These are phyloP conservation scores for Diutina sp. DNA, from an alignment of 1,139 yeast genomes.

Conservation along the genomic window DNA sequence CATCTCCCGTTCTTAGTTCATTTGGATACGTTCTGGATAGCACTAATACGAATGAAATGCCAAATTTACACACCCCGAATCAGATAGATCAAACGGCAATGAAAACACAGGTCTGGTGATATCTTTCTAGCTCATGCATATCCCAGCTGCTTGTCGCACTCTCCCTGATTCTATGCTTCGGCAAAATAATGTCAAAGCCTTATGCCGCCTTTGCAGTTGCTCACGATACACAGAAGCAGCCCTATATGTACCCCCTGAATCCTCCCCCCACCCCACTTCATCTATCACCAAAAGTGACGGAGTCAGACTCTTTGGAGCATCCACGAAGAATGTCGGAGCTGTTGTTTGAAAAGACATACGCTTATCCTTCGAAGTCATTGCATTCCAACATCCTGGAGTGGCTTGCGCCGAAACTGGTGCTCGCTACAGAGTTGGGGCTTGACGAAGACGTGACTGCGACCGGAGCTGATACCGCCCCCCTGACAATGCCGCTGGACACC, in stretches of 20 bases:
- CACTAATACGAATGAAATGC: too few relatives aligned
- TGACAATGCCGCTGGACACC: neutral
- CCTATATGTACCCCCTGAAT: neutral
- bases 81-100: too few relatives aligned
- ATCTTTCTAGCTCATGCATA: neutral
- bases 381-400: slow-evolving; percentile 1
- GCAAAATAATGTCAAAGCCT: neutral
- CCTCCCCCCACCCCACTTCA: neutral
- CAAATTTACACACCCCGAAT: too few relatives aligned
- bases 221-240: neutral
- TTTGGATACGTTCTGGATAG: too few relatives aligned
- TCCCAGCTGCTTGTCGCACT: neutral
- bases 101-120: too few relatives aligned
- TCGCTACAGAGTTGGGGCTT: neutral
- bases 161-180: neutral
- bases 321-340: neutral
- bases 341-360: neutral
- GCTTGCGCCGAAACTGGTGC: neutral
- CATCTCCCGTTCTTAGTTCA: too few relatives aligned
- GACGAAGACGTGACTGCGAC: neutral
- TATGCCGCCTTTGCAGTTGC: neutral
- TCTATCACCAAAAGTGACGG: neutral
- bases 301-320: neutral
- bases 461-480: neutral
- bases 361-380: neutral